Conservation (phyloP, 768 basidiomycete genomes). For the Suillus lakei region DNA sequence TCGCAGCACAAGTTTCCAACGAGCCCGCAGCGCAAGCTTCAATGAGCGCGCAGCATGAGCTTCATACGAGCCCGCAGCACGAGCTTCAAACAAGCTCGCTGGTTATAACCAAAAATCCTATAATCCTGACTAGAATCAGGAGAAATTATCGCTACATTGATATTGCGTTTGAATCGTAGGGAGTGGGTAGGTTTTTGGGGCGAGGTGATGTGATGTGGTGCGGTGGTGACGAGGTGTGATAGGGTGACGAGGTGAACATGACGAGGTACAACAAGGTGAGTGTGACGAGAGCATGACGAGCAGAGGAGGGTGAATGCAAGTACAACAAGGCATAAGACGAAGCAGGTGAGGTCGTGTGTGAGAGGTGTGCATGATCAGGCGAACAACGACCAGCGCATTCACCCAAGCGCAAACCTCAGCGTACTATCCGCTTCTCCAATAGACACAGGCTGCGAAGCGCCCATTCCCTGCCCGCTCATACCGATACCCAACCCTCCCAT, state of each 20-base stretch:
- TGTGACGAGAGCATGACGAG: background rate
- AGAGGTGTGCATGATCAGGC: background rate
- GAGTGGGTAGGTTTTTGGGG: background rate
- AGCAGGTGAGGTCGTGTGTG: background rate
- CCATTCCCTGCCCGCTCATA: background rate
- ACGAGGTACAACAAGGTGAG: background rate
- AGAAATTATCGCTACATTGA: conserved; percentile 10
- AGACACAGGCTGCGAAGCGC: conserved; percentile 15
- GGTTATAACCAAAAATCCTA: conserved; percentile 5
- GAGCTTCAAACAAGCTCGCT: background rate
- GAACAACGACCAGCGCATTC: conserved; percentile 9
- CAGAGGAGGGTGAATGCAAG: background rate
- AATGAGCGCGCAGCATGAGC: background rate
- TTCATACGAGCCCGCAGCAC: background rate
- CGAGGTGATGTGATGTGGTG: background rate
- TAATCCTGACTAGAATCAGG: background rate
- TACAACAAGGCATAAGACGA: background rate
- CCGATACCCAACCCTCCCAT: background rate
- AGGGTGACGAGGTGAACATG: background rate
- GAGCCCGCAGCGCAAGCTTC: background rate
- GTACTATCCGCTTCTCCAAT: conserved; percentile 32
- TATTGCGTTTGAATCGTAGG: background rate
- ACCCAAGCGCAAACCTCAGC: conserved; percentile 35
- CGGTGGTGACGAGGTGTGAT: background rate
- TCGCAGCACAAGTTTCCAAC: too few relatives aligned